A percentile compares a stretch with the other conserved stretches of the same genome.
phyloP scores from a whole-genome alignment of 2,329 filamentous ascomycete genomes.

The Ophiostoma fasciatum region DNA sequence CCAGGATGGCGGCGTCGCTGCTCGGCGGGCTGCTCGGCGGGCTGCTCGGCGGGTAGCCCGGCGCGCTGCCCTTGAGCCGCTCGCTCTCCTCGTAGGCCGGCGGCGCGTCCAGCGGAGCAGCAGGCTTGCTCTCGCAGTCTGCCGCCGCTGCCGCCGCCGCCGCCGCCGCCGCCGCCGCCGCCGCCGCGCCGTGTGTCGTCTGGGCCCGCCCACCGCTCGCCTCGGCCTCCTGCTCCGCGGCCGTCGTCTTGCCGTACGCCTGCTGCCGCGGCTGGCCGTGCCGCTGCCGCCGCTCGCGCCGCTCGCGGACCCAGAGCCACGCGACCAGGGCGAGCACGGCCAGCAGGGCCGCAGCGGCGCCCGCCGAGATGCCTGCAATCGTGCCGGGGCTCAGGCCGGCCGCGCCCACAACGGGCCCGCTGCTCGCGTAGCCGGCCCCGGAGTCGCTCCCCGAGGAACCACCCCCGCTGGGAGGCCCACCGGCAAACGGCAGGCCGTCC shows the following conservation, averaged over 20 bases:
- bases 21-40: no score
- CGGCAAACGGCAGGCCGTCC: no score
- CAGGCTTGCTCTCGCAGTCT: no score
- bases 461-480: no score
- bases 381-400: background rate
- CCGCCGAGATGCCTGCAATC: conserved; percentile 5
- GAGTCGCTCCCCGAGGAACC: no score
- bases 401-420: no score
- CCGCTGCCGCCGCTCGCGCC: background rate
- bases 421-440: no score
- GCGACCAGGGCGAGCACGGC: background rate
- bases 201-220: background rate
- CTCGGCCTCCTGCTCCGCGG: background rate
- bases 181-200: no score
- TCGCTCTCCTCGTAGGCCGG: conserved; percentile 6
- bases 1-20: no score
- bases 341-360: background rate
- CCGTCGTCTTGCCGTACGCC: no score
- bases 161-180: no score
- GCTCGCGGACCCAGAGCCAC: conserved; percentile 2
- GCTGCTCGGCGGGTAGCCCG: background rate
- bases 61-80: background rate
- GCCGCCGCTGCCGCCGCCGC: no score
- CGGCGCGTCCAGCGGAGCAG: conserved; percentile 2
- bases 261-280: background rate